Percentiles rank a stretch among this genome's conserved stretches.
Conservation (phyloP, 202 grass and related monocot genomes). For the Bolboschoenoplectus hybrid region DNA sequence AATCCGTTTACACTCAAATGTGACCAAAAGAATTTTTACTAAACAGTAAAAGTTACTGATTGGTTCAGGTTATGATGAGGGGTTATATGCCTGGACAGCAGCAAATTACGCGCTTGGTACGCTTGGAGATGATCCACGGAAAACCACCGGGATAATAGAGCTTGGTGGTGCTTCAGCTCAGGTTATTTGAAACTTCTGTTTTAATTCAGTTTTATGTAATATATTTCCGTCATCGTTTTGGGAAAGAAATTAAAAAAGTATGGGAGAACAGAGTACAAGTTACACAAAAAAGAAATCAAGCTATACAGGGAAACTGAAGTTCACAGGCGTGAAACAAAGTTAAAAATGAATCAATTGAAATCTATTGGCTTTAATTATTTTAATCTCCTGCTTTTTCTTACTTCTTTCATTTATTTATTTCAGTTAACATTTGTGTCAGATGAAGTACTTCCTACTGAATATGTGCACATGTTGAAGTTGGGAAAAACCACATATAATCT, state of each 20-base stretch:
- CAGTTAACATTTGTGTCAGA: conserved; percentile 91
- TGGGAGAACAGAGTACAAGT: not conserved
- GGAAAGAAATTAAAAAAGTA: not conserved
- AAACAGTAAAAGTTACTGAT: conserved; percentile 7
- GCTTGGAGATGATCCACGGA: conserved; percentile 76
- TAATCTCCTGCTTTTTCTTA: conserved; percentile 31
- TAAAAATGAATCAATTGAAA: conserved; percentile 2
- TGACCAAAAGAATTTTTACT: conserved; percentile 6
- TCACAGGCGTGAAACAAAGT: not conserved
- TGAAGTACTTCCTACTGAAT: conserved; percentile 68
- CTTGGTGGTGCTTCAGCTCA: conserved; percentile 95
- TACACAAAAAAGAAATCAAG: conserved; percentile 7
- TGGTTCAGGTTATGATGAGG: conserved; percentile 78
- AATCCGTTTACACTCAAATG: not conserved
- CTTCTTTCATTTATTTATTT: conserved; percentile 52
- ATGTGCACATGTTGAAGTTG: conserved; percentile 64
- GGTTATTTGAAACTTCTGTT: conserved; percentile 43
- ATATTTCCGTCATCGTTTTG: not conserved
- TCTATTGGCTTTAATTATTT: not conserved
- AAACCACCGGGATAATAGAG: conserved; percentile 94
- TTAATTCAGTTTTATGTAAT: not conserved
- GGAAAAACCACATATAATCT: conserved; percentile 80
- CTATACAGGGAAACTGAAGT: not conserved
- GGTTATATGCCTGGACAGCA: conserved; percentile 88
- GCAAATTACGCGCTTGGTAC: conserved; percentile 91